Base-by-base conservation (phyloP, 75 land plant species). In the Chamaecyparis obtusa region DNA sequence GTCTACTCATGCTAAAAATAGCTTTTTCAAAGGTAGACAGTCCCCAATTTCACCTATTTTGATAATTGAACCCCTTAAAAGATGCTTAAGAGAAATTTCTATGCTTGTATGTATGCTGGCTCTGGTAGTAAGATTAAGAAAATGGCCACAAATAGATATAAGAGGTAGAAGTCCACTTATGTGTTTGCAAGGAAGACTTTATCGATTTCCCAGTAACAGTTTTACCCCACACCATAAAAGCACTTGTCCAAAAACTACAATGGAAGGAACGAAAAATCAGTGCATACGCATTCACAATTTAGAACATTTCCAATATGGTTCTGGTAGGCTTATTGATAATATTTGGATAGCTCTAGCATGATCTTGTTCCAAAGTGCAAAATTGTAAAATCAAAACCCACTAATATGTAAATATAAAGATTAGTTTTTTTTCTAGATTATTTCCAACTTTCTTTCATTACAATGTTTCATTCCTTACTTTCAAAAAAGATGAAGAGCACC, bases 391-490 rank as follows among this genome's bases (percentile, higher is more conserved):
- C 46, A 21, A n/a, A 81, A 24, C 17, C 83, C 48, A 24, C 6
- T 19, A 78, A 21, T 21, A 41, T 41, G 27, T 78, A 39, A 39
- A 46, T 51, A 81, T 81, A 43, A 41, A 81, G 32, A 27, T 44
- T 81, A 11, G 44, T 21, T 37, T 0, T n/a, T 81, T 81, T 81
- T 9, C 24, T 27, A n/a, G 32, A 46, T 46, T n/a, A 21, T n/a
- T 81, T 81, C 83, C 32, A 24, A 30, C 33, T 44, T 81, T 41
- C 13, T 81, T 80, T 80, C 83, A 41, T 24, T 81, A 44, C 49
- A 81, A 81, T 27, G 83, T 43, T 51, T 43, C 14, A 80, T 80
- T 44, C 27, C 83, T 80, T 81, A 43, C n/a, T 81, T 81, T n/a
- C n/a, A 9, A 11, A 81, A 81, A 81, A 8, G 41, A 81, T 46